These are phyloP conservation scores for Colletotrichum graminicola DNA, from an alignment of 2,329 filamentous ascomycete genomes.

Conservation along the genomic window DNA sequence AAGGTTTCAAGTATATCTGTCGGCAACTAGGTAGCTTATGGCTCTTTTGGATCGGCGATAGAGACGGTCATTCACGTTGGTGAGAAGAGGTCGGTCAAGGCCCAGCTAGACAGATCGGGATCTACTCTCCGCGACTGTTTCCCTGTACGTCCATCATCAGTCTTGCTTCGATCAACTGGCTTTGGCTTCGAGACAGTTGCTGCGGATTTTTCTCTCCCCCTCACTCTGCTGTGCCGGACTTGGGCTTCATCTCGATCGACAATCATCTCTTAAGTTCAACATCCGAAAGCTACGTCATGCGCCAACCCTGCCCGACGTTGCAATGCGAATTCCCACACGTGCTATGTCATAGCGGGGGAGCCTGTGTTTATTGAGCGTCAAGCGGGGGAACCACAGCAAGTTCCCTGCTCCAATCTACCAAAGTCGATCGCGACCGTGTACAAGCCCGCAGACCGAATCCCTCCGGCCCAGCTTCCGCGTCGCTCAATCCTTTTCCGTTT, in stretches of 20 bases:
- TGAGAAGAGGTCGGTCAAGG: neutral
- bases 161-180: neutral
- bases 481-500: neutral
- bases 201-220: neutral
- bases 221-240: neutral
- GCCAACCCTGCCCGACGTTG: constrained; percentile 24
- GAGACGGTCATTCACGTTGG: too few species aligned
- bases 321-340: constrained; percentile 34
- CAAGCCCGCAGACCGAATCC: neutral
- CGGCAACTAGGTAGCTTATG: too few species aligned
- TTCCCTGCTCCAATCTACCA: neutral
- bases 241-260: neutral
- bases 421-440: constrained; percentile 3
- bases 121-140: neutral
- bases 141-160: neutral
- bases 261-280: constrained; percentile 5
- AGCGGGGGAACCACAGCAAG: constrained; percentile 8
- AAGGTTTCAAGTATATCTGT: neutral
- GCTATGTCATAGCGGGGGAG: constrained; percentile 37
- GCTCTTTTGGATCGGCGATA: neutral
- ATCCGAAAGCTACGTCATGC: constrained; percentile 26
- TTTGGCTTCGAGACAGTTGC: neutral
- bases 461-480: neutral
- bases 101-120: too few species aligned
- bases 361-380: neutral